Evolutionary conservation across 352 stramenopile genomes (phyloP).

Genomic region (Phytophthora pinifolia): DNA sequence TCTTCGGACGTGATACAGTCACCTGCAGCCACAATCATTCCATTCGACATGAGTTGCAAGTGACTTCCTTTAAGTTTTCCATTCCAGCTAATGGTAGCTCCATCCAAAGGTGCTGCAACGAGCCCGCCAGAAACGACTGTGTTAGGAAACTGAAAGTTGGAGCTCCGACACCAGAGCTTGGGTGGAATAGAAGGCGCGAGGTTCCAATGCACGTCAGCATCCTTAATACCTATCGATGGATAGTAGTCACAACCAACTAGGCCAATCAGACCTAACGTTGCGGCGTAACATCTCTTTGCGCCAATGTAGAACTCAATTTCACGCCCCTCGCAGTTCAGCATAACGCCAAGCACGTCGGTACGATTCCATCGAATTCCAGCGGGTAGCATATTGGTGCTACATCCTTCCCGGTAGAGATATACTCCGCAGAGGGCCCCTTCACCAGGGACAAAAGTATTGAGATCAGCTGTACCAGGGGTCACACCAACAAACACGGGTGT

Average conservation of each 20-base stretch:
- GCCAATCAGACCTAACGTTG: slow-evolving; percentile 28
- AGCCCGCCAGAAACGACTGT: slow-evolving; percentile 68
- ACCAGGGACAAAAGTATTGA: slow-evolving; percentile 44
- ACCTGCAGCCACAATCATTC: slow-evolving; percentile 54
- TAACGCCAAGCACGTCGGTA: slow-evolving; percentile 44
- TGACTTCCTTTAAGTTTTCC: slow-evolving; percentile 51
- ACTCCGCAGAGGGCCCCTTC: slow-evolving; percentile 32
- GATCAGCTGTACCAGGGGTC: slow-evolving; percentile 46
- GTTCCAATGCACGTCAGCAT: slow-evolving; percentile 70
- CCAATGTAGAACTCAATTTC: slow-evolving; percentile 65
- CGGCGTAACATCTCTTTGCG: slow-evolving; percentile 34
- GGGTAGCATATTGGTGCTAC: slow-evolving; percentile 15
- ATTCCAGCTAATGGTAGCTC: slow-evolving; percentile 62
- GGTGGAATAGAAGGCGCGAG: slow-evolving; percentile 51
- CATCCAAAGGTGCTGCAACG: slow-evolving; percentile 56
- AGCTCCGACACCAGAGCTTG: slow-evolving; percentile 58
- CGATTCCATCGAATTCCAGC: slow-evolving; percentile 36
- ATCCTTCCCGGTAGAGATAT: slow-evolving; percentile 42
- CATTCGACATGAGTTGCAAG: slow-evolving; percentile 50
- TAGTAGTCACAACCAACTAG: slow-evolving; percentile 37
- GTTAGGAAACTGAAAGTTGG: slow-evolving; percentile 55
- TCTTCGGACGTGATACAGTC: slow-evolving; percentile 48
- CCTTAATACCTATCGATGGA: slow-evolving; percentile 55
- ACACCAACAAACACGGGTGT: slow-evolving; percentile 77
- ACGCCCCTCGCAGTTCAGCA: slow-evolving; percentile 65